Percentiles rank a stretch among this genome's conserved stretches.
These are phyloP conservation scores for Hortiboletus rubellus DNA, from an alignment of 1,284 basidiomycete genomes.

Conservation along the genomic window DNA sequence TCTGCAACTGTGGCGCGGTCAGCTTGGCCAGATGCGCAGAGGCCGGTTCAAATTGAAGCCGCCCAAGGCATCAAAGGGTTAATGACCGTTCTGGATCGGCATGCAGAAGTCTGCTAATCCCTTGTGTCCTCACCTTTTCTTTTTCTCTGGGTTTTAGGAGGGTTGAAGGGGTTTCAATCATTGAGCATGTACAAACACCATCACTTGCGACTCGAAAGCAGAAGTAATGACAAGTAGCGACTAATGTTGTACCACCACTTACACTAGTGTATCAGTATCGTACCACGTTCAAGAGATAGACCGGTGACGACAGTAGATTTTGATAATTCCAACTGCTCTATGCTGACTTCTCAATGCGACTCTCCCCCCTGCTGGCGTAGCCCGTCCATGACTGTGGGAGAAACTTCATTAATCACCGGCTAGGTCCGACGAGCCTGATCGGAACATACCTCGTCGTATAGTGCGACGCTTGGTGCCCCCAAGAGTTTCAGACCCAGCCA, in stretches of 20 bases:
- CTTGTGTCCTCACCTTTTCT: not conserved
- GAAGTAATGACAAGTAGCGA: slow-evolving; percentile 20
- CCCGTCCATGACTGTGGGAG: slow-evolving; percentile 76
- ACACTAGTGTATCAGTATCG: slow-evolving; percentile 23
- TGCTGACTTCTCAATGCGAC: slow-evolving; percentile 54
- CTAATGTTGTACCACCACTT: slow-evolving; percentile 36
- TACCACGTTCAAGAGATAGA: slow-evolving; percentile 11
- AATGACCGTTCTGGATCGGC: slow-evolving; percentile 38
- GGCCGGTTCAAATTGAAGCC: slow-evolving; percentile 35
- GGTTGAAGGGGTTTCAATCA: slow-evolving; percentile 15
- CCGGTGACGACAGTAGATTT: slow-evolving; percentile 3
- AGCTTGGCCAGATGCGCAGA: slow-evolving; percentile 35
- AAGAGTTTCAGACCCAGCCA: slow-evolving; percentile 84
- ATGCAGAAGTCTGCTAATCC: slow-evolving; percentile 30
- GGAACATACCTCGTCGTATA: slow-evolving; percentile 82
- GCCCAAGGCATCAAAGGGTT: slow-evolving; percentile 37
- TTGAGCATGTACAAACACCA: slow-evolving; percentile 20
- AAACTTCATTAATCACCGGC: slow-evolving; percentile 19
- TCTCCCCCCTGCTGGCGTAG: slow-evolving; percentile 67
- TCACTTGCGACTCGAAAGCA: slow-evolving; percentile 12
- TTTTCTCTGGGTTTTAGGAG: slow-evolving; percentile 13
- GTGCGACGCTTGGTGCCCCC: slow-evolving; percentile 55
- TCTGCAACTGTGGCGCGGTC: slow-evolving; percentile 39
- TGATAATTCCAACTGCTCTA: slow-evolving; percentile 9
- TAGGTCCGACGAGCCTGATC: slow-evolving; percentile 4